Conservation (phyloP, 1,284 basidiomycete species). For the Apiotrichum mycotoxinovorans region DNA sequence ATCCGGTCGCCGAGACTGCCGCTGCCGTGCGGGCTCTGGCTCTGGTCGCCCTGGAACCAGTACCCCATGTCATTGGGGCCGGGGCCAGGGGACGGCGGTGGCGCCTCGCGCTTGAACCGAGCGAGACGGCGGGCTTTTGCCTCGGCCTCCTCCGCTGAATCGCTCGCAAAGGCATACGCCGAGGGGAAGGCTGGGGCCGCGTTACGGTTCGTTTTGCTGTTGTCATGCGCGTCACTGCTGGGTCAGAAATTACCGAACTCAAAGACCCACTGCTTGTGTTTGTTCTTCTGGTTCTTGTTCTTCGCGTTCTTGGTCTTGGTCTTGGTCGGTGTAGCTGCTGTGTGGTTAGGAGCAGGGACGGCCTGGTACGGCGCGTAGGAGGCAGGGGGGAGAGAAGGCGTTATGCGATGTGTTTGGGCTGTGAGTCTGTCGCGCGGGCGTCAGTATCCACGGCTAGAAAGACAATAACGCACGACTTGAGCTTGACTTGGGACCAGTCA, state of each 20-base stretch:
- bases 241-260: slow-evolving; percentile 1
- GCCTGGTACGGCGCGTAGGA: not conserved
- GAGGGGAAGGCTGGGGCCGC: slow-evolving; percentile 10
- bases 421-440: slow-evolving; percentile 28
- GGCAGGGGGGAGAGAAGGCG: not conserved
- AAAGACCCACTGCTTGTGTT: slow-evolving; percentile 37
- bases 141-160: slow-evolving; percentile 33
- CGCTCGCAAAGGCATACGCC: slow-evolving; percentile 22
- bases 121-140: slow-evolving; percentile 41
- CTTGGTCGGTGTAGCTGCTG: slow-evolving; percentile 6
- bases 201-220: not conserved
- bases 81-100: not conserved
- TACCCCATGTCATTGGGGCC: slow-evolving; percentile 13
- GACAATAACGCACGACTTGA: slow-evolving; percentile 32
- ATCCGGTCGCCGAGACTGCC: slow-evolving; percentile 14
- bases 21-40: slow-evolving; percentile 6
- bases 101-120: slow-evolving; percentile 29
- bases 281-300: slow-evolving; percentile 36
- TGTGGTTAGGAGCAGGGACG: not conserved
- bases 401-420: slow-evolving; percentile 30
- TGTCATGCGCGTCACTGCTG: slow-evolving; percentile 9
- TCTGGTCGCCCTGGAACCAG: slow-evolving; percentile 32
- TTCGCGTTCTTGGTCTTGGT: slow-evolving; percentile 32
- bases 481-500: slow-evolving; percentile 47
- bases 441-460: not conserved